A percentile compares a stretch with the other conserved stretches of the same genome.
Evolutionary conservation across 805 yeast genomes (phyloP).

Genomic region (Myxozyma kluyveri): DNA sequence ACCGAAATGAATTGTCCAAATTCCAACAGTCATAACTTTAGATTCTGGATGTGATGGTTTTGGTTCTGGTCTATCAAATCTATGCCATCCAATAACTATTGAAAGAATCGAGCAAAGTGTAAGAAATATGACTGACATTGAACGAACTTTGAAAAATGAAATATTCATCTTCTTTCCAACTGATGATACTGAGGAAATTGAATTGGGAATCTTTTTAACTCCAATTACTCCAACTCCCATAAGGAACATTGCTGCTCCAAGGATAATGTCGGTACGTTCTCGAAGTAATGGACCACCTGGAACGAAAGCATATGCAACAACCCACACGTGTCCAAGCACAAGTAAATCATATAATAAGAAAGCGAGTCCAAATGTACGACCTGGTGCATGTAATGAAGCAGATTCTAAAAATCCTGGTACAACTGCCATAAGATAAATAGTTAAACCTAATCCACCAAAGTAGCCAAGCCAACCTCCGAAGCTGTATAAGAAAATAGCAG

Average conservation of each 20-base stretch:
- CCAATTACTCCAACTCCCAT: conserved; percentile 54
- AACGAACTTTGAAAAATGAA: conserved; percentile 12
- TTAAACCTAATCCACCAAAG: conserved; percentile 63
- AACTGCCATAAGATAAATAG: conserved; percentile 50
- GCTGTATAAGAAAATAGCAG: conserved; percentile 51
- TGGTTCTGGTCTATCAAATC: conserved; percentile 62
- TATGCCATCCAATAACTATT: conserved; percentile 52
- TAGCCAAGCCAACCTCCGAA: conserved; percentile 70
- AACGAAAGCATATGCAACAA: conserved; percentile 96
- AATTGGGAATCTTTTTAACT: conserved; percentile 25
- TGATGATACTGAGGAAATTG: conserved; percentile 11
- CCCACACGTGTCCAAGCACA: conserved; percentile 87
- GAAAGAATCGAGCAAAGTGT: conserved; percentile 47
- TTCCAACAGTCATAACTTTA: conserved; percentile 83
- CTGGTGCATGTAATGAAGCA: conserved; percentile 55
- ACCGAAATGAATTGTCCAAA: conserved; percentile 98
- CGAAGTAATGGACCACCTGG: conserved; percentile 88
- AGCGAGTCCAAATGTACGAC: conserved; percentile 44
- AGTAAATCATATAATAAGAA: conserved; percentile 52
- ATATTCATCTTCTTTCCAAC: conserved; percentile 29
- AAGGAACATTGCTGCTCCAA: conserved; percentile 53
- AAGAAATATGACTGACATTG: conserved; percentile 31
- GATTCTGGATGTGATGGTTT: conserved; percentile 65
- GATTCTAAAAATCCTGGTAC: conserved; percentile 41
- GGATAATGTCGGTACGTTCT: conserved; percentile 79